Evolutionary conservation across 805 yeast genomes (phyloP), one percentile per base, ranked within the genome.

Genomic region (Kurtzmaniella cleridarum): DNA sequence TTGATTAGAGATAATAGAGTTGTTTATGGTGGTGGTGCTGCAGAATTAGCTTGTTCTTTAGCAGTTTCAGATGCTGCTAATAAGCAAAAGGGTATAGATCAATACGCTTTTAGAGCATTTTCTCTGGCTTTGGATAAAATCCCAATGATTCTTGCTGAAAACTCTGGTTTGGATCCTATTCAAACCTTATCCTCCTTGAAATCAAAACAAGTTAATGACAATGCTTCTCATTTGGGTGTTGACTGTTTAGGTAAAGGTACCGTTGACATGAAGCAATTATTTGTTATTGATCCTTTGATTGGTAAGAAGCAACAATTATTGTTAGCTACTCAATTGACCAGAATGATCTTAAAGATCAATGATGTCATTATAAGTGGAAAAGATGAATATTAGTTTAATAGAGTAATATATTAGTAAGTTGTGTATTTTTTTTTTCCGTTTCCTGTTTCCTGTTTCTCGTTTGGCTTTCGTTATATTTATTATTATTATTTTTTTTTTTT

Each of bases 1-100:
- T 76, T 93, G 59, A 83, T 95, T 37, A 79, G 82, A 54, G 98
- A 95, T 62, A 83, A 80, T 59, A 78, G 96, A 62, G 87, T 93
- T 34, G 97, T 95, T n/a, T 93, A 93, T 57, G 99, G 99, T 47
- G 99, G 99, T 52, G 99, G 99, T 50, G 95, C 98, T 16, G 95
- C 98, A 28, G 99, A 93, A 68, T 81, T 93, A 38, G 76, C 96
- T 2, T 84, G 95, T 71, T 89, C 98, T 11, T 67, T 93, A 50
- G 95, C 93, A 13, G 95, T 93, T 12, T 73, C 88, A 41, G 86
- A 83, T 36, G 95, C 84, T 48, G 97, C 98, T 36, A 96, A 91
- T 61, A 80, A 78, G 56, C 95, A 86, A 64, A 81, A 81, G 52
- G 98, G 98, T 41, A 91, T 91, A 46, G 97, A 91, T 54, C 98